These are phyloP conservation scores for Uronychia binucleata DNA, from an alignment of 73 alveolate species.

Conservation along the genomic window DNA sequence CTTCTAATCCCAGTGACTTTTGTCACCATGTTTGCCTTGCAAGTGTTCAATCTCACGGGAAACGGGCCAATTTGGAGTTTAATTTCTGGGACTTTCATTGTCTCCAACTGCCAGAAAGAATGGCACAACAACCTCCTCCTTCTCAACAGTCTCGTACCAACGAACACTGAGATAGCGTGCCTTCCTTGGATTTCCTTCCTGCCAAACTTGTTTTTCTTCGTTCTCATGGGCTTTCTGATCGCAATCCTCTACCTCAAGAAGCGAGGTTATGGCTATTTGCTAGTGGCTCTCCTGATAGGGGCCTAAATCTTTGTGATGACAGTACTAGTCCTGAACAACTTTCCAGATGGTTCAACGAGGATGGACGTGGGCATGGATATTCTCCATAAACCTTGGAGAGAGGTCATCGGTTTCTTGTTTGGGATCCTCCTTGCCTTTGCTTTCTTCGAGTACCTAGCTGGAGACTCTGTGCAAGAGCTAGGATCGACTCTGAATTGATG, in stretches of 20 bases:
- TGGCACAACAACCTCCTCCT: neutral
- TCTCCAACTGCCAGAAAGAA: neutral
- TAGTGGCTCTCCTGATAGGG: neutral
- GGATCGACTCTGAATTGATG: neutral
- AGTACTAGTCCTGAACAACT: neutral
- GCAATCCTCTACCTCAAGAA: neutral
- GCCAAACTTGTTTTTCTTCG: neutral
- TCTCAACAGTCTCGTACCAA: neutral
- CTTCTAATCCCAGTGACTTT: neutral
- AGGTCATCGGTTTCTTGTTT: constrained; percentile 12
- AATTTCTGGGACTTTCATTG: neutral
- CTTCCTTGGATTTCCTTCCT: neutral
- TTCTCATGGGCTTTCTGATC: neutral
- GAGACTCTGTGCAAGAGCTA: neutral
- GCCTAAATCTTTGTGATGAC: neutral
- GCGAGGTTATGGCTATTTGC: neutral
- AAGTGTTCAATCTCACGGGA: neutral
- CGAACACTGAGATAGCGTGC: neutral
- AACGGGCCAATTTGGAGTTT: constrained; percentile 6
- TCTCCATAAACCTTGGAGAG: constrained; percentile 17
- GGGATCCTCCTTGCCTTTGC: constrained; percentile 9
- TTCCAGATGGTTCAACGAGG: neutral
- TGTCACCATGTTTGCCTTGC: neutral
- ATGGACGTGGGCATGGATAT: neutral
- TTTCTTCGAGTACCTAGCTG: constrained; percentile 7